Percentiles rank a stretch among this genome's conserved stretches.
phyloP scores from a whole-genome alignment of 1,284 basidiomycete genomes.

The Cutaneotrichosporon mucoides region DNA sequence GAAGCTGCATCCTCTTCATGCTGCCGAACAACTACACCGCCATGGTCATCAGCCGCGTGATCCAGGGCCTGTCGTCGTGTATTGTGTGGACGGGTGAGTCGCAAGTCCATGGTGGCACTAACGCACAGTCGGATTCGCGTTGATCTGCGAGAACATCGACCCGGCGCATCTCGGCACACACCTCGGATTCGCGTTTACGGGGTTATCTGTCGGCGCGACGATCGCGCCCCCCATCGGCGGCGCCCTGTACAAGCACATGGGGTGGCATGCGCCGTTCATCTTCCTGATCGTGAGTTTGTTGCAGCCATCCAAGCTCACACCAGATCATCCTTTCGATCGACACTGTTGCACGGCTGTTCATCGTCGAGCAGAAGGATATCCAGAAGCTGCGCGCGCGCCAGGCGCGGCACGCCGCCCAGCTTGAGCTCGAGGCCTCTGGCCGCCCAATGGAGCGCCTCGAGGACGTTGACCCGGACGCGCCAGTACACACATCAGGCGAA shows the following conservation, averaged over 20 bases:
- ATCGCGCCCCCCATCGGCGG: conserved; percentile 63
- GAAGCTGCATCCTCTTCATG: conserved; percentile 67
- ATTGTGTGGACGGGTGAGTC: conserved; percentile 72
- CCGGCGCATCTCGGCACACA: conserved; percentile 61
- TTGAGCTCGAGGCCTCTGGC: not conserved
- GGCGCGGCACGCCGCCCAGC: not conserved
- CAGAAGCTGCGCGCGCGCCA: not conserved
- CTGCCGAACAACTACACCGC: conserved; percentile 64
- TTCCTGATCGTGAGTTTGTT: conserved; percentile 54
- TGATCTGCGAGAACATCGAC: conserved; percentile 62
- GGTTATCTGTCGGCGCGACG: conserved; percentile 58
- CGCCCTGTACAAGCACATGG: conserved; percentile 61
- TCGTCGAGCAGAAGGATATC: conserved; percentile 46
- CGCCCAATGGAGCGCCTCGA: too few relatives aligned
- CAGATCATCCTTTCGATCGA: conserved; percentile 57
- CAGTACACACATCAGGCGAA: too few relatives aligned
- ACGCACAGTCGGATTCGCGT: conserved; percentile 18
- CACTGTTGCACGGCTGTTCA: conserved; percentile 54
- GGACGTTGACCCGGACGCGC: too few relatives aligned
- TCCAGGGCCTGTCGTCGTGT: conserved; percentile 69
- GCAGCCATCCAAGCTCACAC: conserved; percentile 48
- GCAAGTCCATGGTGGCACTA: not conserved
- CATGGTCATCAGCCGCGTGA: conserved; percentile 65
- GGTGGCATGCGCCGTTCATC: conserved; percentile 69
- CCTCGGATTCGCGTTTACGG: conserved; percentile 67